Evolutionary conservation across 148 eudicot genomes (phyloP).

Genomic region (Bassia scoparia): DNA sequence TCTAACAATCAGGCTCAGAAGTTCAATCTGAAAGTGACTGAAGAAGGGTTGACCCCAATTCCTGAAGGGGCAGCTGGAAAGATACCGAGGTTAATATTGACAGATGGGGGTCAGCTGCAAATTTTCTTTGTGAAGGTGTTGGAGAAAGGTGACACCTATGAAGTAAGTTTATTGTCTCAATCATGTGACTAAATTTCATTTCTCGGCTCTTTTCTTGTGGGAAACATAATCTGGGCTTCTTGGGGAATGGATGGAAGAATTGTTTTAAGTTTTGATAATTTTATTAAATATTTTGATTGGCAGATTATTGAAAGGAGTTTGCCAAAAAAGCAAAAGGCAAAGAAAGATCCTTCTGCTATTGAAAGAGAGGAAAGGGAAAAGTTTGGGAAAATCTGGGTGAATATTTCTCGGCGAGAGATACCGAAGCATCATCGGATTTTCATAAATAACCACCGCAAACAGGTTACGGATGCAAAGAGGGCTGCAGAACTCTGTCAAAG

Average conservation of each 20-base stretch:
- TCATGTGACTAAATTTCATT: conserved; percentile 8
- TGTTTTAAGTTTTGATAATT: conserved; percentile 5
- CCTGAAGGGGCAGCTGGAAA: conserved; percentile 98
- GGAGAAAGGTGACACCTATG: conserved; percentile 97
- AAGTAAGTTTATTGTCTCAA: conserved; percentile 43
- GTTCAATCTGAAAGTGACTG: conserved; percentile 75
- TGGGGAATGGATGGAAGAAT: conserved; percentile 1
- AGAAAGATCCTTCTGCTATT: conserved; percentile 68
- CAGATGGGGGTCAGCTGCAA: conserved; percentile 80
- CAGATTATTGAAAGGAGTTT: conserved; percentile 94
- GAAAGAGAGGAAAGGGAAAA: conserved; percentile 92
- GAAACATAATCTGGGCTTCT: not conserved
- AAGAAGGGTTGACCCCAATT: conserved; percentile 54
- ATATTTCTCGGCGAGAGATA: conserved; percentile 74
- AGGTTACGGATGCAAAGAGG: conserved; percentile 78
- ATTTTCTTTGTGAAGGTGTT: conserved; percentile 86
- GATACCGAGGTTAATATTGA: conserved; percentile 66
- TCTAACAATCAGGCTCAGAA: conserved; percentile 42
- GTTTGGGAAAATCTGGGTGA: conserved; percentile 74
- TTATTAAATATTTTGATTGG: conserved; percentile 23
- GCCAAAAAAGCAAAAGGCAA: conserved; percentile 59
- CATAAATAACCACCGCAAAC: conserved; percentile 59
- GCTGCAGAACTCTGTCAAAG: conserved; percentile 87
- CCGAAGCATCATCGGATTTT: conserved; percentile 74
- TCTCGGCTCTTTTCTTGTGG: conserved; percentile 6